Base-by-base conservation (phyloP, 2,329 filamentous ascomycete genomes). In the Orbilia javanica region DNA sequence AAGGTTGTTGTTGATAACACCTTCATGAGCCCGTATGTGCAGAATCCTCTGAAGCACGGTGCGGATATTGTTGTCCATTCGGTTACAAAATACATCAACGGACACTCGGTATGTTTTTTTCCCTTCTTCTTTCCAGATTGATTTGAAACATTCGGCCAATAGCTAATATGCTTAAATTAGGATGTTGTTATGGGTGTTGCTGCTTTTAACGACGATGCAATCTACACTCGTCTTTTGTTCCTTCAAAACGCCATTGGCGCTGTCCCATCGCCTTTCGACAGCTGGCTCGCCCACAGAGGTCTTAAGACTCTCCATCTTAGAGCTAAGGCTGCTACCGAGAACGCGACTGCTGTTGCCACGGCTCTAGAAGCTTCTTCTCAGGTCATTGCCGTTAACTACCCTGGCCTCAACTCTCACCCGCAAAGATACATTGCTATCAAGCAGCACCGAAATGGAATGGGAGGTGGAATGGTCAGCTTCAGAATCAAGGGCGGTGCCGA, bases 1-100 rank as follows among this genome's bases (percentile, higher is more conserved):
- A 88, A 93, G 83, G 96, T 99, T 50, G 96, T 99, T n/a, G 96
- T 99, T 48, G 96, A 99, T 87, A 99, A 99, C 87, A 99, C 96
- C 20, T 99, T 99, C 87, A 88, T 98, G 83, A 95, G 92, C 79
- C 96, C 96, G 34, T 99, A 98, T 84, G 89, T 99, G 57, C 96
- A 99, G 86, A 98, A 97, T 85, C 96, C 96, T 2, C 90, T 99
- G 70, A 91, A 96, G 83, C 93, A 95, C 84, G 96, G 96, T 81
- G 96, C 96, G 81, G 96, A 99, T 85, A 94, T 98, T 80, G 95
- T 98, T 81, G 92, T 98, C 50, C 95, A 98, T 88, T 94, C 91
- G 69, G 96, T 99, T 70, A 99, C 96, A 52, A 99, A 99, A 86
- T 99, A 98, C 86, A 98, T 99, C 87, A 98, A 98, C 84, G 96